Conservation (phyloP, 78 protist genomes). For the Planoprotostelium fungivorum region DNA sequence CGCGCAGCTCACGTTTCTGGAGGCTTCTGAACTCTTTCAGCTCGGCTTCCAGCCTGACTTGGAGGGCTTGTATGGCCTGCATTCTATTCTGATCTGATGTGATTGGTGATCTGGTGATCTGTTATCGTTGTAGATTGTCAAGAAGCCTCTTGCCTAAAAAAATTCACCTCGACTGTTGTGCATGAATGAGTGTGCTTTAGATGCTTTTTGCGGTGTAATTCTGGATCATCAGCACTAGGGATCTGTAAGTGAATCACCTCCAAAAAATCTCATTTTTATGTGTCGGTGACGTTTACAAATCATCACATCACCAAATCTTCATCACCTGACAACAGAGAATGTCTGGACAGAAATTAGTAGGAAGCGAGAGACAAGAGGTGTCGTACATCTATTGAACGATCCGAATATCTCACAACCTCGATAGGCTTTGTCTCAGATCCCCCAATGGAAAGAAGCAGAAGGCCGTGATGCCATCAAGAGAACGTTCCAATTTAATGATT, state of each 20-base stretch:
- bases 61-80: background rate
- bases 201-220: no score
- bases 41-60: background rate
- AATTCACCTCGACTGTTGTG: no score
- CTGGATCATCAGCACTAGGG: no score
- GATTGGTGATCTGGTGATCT: no score
- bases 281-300: no score
- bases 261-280: no score
- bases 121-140: no score
- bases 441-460: slow-evolving; percentile 43
- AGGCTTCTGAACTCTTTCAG: background rate
- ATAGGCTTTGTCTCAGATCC: background rate
- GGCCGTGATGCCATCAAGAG: slow-evolving; percentile 84
- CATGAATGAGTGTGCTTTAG: no score
- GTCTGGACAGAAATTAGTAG: background rate
- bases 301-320: background rate
- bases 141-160: no score
- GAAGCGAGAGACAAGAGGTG: background rate
- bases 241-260: no score
- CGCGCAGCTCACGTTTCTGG: background rate
- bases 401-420: background rate
- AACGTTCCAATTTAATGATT: slow-evolving; percentile 62
- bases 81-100: no score
- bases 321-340: background rate
- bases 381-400: background rate